These are phyloP conservation scores for Yarrowia keelungensis DNA, from an alignment of 805 yeast genomes.

Conservation along the genomic window DNA sequence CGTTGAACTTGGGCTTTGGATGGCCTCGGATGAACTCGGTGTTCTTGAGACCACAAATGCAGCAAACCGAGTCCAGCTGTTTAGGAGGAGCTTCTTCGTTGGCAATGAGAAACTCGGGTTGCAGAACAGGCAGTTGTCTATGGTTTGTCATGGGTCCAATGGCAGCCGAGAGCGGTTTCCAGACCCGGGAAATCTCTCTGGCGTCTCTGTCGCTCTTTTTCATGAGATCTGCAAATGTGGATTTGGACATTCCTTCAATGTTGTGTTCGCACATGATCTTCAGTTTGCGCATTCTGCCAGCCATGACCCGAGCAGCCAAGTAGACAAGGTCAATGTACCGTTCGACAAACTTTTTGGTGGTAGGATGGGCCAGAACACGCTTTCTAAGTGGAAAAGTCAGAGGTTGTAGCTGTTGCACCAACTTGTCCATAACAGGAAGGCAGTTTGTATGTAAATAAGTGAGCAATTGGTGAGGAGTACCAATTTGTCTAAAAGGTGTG, in stretches of 20 bases:
- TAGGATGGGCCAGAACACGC: constrained; percentile 43
- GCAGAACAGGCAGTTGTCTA: constrained; percentile 40
- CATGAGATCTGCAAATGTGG: constrained; percentile 11
- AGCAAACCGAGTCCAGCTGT: constrained; percentile 40
- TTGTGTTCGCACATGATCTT: constrained; percentile 9
- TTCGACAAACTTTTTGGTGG: constrained; percentile 42
- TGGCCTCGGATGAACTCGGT: constrained; percentile 43
- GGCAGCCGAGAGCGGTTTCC: constrained; percentile 42
- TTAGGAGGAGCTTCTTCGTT: constrained; percentile 4
- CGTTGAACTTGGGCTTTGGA: constrained; percentile 41
- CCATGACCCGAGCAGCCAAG: constrained; percentile 44
- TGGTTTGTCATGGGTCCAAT: constrained; percentile 40
- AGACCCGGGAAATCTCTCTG: constrained; percentile 42
- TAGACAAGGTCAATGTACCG: constrained; percentile 43
- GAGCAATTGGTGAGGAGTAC: constrained; percentile 47
- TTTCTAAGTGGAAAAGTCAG: constrained; percentile 43
- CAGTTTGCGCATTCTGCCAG: constrained; percentile 44
- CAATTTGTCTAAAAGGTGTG: constrained; percentile 38
- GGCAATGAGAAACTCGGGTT: constrained; percentile 34
- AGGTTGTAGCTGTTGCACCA: constrained; percentile 42
- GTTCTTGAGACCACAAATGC: constrained; percentile 44
- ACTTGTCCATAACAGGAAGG: constrained; percentile 40
- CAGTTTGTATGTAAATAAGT: constrained; percentile 43
- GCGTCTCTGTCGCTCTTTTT: constrained; percentile 43
- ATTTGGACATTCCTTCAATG: constrained; percentile 6